A percentile compares a stretch with the other conserved stretches of the same genome.
These are phyloP conservation scores for Styphnolobium japonicum DNA, from an alignment of 306 rosid genomes.

Conservation along the genomic window DNA sequence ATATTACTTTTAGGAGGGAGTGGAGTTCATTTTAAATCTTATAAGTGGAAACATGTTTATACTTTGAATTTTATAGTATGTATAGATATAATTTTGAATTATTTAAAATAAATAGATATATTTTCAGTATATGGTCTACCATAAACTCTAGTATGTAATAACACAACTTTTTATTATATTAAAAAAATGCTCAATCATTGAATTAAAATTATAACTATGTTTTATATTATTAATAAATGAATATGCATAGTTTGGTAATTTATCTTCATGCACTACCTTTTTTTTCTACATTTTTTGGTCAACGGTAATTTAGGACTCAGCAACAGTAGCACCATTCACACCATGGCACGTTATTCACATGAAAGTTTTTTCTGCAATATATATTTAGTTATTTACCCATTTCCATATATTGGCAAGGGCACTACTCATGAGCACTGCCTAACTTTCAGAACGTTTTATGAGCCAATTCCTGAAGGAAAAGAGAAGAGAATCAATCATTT, in stretches of 20 bases:
- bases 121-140: too few species aligned
- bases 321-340: not conserved
- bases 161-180: too few species aligned
- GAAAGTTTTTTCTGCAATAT: not conserved
- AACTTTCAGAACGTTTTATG: slow-evolving; percentile 14
- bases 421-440: slow-evolving; percentile 22
- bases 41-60: too few species aligned
- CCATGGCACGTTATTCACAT: slow-evolving; percentile 29
- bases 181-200: not conserved
- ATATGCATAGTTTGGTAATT: not conserved
- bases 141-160: too few species aligned
- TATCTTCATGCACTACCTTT: slow-evolving; percentile 7
- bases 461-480: not conserved
- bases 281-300: not conserved
- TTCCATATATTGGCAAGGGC: slow-evolving; percentile 4
- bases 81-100: too few species aligned
- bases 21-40: too few species aligned
- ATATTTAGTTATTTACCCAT: not conserved
- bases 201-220: slow-evolving; percentile 11
- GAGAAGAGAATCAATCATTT: slow-evolving; percentile 22
- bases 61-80: too few species aligned
- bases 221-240: not conserved
- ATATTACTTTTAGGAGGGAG: too few species aligned
- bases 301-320: slow-evolving; percentile 2
- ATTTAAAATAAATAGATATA: too few species aligned